Evolutionary conservation across 129 eudicot genomes (phyloP).

Genomic region (Artemisia annua): DNA sequence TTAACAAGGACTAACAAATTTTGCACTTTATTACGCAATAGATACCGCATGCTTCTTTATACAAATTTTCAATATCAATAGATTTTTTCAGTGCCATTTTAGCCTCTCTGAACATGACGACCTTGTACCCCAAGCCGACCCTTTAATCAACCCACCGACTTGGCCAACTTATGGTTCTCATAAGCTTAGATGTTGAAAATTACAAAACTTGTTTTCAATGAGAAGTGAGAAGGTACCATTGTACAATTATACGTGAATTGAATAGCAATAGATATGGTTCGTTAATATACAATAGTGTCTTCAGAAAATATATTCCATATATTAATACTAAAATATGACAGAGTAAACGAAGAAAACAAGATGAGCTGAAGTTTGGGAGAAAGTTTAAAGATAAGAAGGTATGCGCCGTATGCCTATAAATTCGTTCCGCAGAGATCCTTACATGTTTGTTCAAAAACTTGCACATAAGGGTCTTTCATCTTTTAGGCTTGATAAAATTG

Average conservation of each 20-base stretch:
- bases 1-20: neutral
- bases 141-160: neutral
- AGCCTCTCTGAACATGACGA: neutral
- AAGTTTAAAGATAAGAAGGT: constrained; percentile 79
- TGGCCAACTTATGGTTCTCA: neutral
- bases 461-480: no score
- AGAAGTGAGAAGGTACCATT: neutral
- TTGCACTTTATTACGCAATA: neutral
- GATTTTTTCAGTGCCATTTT: constrained; percentile 6
- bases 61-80: constrained; percentile 5
- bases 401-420: constrained; percentile 29
- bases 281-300: neutral
- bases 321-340: constrained; percentile 41
- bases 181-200: neutral
- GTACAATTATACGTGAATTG: neutral
- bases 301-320: constrained; percentile 20
- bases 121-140: neutral
- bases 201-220: neutral
- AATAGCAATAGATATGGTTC: neutral
- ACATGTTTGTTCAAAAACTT: no score
- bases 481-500: no score
- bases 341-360: constrained; percentile 89
- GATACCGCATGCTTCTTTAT: neutral
- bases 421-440: neutral
- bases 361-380: constrained; percentile 60